A percentile compares a stretch with the other conserved stretches of the same genome.
phyloP scores from a whole-genome alignment of 768 basidiomycete species.

The Xerocomus potaroensis region DNA sequence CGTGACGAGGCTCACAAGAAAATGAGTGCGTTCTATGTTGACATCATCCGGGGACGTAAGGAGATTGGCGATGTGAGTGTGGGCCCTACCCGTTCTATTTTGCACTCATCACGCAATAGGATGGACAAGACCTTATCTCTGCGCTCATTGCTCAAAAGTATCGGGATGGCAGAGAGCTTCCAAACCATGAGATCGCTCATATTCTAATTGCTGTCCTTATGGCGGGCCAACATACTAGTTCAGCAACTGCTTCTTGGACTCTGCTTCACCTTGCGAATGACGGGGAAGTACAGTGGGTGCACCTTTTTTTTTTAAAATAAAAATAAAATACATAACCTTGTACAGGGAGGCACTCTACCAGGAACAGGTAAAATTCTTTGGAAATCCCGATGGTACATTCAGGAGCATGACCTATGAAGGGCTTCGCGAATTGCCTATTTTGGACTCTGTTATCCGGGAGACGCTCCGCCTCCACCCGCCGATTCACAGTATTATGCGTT shows the following conservation, averaged over 20 bases:
- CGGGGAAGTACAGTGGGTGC: constrained; percentile 66
- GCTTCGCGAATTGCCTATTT: constrained; percentile 72
- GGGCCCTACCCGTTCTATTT: neutral
- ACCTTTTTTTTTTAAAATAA: neutral
- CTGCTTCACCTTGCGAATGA: constrained; percentile 82
- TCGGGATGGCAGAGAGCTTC: constrained; percentile 69
- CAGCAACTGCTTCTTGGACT: constrained; percentile 87
- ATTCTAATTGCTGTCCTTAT: constrained; percentile 99
- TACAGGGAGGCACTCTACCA: constrained; percentile 75
- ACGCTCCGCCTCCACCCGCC: constrained; percentile 92
- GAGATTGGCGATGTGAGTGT: constrained; percentile 40
- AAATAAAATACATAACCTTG: neutral
- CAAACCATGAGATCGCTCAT: constrained; percentile 92
- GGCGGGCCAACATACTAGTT: constrained; percentile 99
- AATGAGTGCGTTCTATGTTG: constrained; percentile 91
- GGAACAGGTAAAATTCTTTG: constrained; percentile 84
- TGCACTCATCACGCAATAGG: constrained; percentile 33
- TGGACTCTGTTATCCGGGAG: constrained; percentile 90
- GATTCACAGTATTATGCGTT: constrained; percentile 93
- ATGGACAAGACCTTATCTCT: constrained; percentile 89
- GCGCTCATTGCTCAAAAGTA: constrained; percentile 82
- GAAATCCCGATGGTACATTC: constrained; percentile 74
- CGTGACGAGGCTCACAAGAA: constrained; percentile 88
- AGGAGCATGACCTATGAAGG: constrained; percentile 83
- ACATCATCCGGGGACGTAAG: constrained; percentile 75